Evolutionary conservation across 441 rosid genomes (phyloP), one percentile per base, ranked within the genome.

Genomic region (Kokia cookei): DNA sequence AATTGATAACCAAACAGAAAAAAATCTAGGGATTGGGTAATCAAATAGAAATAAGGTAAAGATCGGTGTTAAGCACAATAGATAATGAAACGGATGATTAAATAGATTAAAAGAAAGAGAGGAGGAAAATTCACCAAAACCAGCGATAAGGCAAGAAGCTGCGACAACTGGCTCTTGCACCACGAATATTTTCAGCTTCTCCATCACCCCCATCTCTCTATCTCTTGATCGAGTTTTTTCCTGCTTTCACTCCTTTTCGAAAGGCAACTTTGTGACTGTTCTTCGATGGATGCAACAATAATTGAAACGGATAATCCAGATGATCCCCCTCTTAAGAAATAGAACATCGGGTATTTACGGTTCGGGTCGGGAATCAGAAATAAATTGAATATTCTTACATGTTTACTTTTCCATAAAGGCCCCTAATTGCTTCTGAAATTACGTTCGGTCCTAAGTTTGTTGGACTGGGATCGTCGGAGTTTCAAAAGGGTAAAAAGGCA

Each of bases 141-240:
- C 97, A 51, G 86, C 99, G 71, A 94, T 90, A 68, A 91, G 87
- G 79, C 93, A 91, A 75, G 97, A 93, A 71, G 91, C 97, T 7
- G 97, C 93, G 2, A 95, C 93, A 4, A 93, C 93, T 2, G 97
- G 98, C 81, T 95, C 98, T 76, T 93, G 96, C 65, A 85, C 97
- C 3, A 91, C 88, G 75, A 95, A 90, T 73, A 91, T 90, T 82
- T 85, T 93, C 76, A 95, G 78, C 84, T 83, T 93, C 84, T 85
- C 90, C 93, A 93, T 93, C 75, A 88, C 82, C 71, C 93, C 75
- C 97, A 93, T 93, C 54, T 80, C 65, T 63, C 24, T 55, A 55
- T 80, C 61, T 64, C 26, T 42, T 60, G 54, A 26, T n/a, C 72
- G 59, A 48, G 3, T 37, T 19, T 11, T 15, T 35, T 2, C 53